Base-by-base conservation (phyloP, 306 rosid genomes). In the Prunus mira region DNA sequence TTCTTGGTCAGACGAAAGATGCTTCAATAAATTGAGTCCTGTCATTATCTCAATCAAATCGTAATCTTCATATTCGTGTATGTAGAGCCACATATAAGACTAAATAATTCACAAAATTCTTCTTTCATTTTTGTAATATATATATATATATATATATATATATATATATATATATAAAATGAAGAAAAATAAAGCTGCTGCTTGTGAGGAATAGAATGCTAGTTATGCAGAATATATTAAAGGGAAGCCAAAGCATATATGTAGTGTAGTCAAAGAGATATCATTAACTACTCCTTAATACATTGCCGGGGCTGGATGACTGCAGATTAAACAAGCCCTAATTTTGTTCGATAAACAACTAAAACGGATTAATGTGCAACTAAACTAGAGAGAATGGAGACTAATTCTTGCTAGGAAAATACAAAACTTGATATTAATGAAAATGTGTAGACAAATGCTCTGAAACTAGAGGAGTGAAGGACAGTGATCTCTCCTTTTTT, bases 331-430 rank as follows among this genome's bases (percentile, higher is more conserved):
- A 79, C 69, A 73, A 63, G 49, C 70, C 80, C 71, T 78, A 67
- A 67, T 77, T 56, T 63, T 76, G 66, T 72, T 71, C 69, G 52
- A 67, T 72, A 27, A 81, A 70, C 27, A 67, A 71, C 41, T 58
- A 64, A 72, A 72, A 46, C 70, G 17, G 46, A 71, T 81, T 51
- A 51, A 34, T 30, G 69, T 51, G 46, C 72, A 78, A 58, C 69
- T 77, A 62, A 14, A 74, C 69, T 46, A 60, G 67, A 66, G 63
- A 19, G 20, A 72, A 20, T 50, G 46, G 28, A 47, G 32, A 75
- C 88, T 81, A 83, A 71, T 38, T 75, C 83, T 78, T 62, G 75
- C 73, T 72, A 56, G 24, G 38, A 46, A 54, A 76, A 49, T 32
- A 57, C 71, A 79, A 58, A 55, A 61, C 32, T 57, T 50, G 17